Evolutionary conservation across 345 rosid genomes (phyloP), one percentile per base, ranked within the genome.

Genomic region (Syzygium grande): DNA sequence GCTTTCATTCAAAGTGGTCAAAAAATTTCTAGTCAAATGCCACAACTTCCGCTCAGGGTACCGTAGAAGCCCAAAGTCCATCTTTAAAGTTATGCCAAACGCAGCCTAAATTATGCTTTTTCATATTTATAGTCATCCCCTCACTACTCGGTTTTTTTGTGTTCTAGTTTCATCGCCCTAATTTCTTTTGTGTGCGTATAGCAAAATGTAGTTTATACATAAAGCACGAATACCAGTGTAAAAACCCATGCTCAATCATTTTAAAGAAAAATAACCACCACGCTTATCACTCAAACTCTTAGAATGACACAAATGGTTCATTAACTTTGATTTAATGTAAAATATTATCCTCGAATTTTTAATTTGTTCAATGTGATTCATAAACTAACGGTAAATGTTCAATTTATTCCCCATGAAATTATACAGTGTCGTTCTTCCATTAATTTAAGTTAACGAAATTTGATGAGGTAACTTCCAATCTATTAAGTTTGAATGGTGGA

Each of bases 311-410:
- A 25, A 58, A 58, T 58, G 29, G 23, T 58, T 25, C 14, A 23
- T 58, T 12, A 23, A 25, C 25, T 58, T 58, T 58, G 29, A 58
- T 58, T 58, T 27, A 10, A 58, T 23, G 2, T 58, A 11, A 1
- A 58, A 10, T 58, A 25, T 25, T 5, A 0, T 58, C 23, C 9
- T 58, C 10, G 0, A 11, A 58, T 12, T 4, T 56, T 58, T 23
- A 58, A 58, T 58, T 10, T 25, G 27, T 58, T 58, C 0, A 9
- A 58, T 58, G 3, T 23, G 25, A 5, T 58, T 10, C 29, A 58
- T 1, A 3, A 25, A 25, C 29, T 58, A 58, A 0, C 23, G 4
- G 25, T 58, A 23, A 58, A 58, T 58, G 10, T 23, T 58, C 63
- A 58, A 58, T 58, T 27, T 58, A 23, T 27, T 58, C 0, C n/a